Conservation (phyloP, 768 basidiomycete genomes). For the Auriscalpium microsporum region DNA sequence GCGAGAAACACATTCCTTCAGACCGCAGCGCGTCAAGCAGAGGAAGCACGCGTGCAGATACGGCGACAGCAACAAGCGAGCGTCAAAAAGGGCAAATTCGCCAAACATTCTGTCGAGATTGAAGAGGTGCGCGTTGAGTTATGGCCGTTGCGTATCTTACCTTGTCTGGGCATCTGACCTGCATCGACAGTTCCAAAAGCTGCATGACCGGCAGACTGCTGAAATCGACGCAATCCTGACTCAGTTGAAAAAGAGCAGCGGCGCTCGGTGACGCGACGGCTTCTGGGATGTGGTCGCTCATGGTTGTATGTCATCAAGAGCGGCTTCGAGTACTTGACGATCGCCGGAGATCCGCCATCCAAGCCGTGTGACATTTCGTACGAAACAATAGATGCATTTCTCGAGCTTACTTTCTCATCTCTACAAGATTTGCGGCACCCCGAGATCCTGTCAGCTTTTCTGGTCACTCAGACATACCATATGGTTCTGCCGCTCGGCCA, state of each 20-base stretch:
- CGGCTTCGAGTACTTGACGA: no score
- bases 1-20: slow-evolving; percentile 49
- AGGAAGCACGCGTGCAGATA: slow-evolving; percentile 68
- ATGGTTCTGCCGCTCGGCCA: no score
- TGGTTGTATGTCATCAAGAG: no score
- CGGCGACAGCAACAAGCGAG: slow-evolving; percentile 62
- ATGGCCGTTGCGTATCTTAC: background rate
- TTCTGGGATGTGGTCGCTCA: no score
- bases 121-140: slow-evolving; percentile 45
- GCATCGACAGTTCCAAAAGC: slow-evolving; percentile 57
- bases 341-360: no score
- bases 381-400: no score
- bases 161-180: background rate
- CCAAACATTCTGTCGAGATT: slow-evolving; percentile 60
- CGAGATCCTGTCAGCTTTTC: no score
- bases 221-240: slow-evolving; percentile 63
- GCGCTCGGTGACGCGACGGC: slow-evolving; percentile 1
- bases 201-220: slow-evolving; percentile 50
- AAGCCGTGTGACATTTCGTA: no score
- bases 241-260: slow-evolving; percentile 51
- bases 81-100: slow-evolving; percentile 60
- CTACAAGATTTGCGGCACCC: no score
- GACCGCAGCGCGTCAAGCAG: slow-evolving; percentile 53
- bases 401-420: no score
- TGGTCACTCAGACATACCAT: no score